Evolutionary conservation across 805 yeast species (phyloP).

Genomic region (Candida caryicola): DNA sequence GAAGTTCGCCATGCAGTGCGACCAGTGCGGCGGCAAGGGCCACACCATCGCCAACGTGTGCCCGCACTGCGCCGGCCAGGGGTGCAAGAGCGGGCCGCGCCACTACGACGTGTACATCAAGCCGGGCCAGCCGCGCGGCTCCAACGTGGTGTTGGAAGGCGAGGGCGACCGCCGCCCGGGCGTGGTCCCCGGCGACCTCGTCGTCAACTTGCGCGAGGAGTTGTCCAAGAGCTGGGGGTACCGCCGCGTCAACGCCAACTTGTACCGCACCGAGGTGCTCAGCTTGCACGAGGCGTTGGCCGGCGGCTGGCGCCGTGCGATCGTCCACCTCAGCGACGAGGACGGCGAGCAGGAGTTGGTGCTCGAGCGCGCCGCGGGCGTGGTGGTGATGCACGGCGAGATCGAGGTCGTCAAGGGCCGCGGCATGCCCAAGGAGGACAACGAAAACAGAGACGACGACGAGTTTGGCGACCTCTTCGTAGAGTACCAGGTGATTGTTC

Average conservation of each 20-base stretch:
- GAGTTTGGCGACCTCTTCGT: constrained; percentile 27
- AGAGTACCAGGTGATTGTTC: constrained; percentile 45
- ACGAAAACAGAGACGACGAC: constrained; percentile 30
- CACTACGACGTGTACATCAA: constrained; percentile 58
- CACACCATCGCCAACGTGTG: constrained; percentile 63
- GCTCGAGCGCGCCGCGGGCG: constrained; percentile 50
- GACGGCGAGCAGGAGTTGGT: constrained; percentile 37
- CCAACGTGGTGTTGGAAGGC: constrained; percentile 58
- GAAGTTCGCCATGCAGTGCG: constrained; percentile 76
- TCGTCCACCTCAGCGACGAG: constrained; percentile 64
- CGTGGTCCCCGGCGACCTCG: constrained; percentile 75
- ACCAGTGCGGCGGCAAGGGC: constrained; percentile 78
- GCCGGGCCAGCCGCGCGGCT: constrained; percentile 68
- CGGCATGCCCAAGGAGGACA: constrained; percentile 76
- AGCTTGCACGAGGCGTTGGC: constrained; percentile 64
- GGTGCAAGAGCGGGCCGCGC: constrained; percentile 56
- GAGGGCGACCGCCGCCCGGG: constrained; percentile 87
- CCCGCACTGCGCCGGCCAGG: constrained; percentile 64
- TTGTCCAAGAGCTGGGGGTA: constrained; percentile 68
- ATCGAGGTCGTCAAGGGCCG: constrained; percentile 66
- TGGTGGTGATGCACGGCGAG: constrained; percentile 60
- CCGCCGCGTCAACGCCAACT: constrained; percentile 69
- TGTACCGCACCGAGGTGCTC: constrained; percentile 80
- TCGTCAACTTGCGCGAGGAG: constrained; percentile 59
- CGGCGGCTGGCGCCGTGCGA: constrained; percentile 78